Evolutionary conservation across 352 stramenopile genomes (phyloP).

Genomic region (Saprolegnia diclina): DNA sequence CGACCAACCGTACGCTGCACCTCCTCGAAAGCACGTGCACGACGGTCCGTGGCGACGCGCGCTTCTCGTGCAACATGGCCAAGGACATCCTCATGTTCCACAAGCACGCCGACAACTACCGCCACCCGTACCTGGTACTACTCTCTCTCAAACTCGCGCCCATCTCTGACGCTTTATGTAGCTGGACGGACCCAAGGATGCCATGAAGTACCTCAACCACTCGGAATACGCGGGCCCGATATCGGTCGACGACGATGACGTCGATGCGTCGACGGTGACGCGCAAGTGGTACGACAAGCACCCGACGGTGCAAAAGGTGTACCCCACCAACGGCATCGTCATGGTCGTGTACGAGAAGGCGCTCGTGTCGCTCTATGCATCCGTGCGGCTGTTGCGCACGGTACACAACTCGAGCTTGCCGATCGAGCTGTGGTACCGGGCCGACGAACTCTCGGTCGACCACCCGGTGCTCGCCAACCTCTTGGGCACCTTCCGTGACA

Average conservation of each 20-base stretch:
- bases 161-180: not conserved
- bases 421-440: slow-evolving; percentile 49
- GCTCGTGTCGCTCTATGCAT: slow-evolving; percentile 41
- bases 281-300: slow-evolving; percentile 11
- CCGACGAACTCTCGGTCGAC: slow-evolving; percentile 26
- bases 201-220: not conserved
- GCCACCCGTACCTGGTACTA: not conserved
- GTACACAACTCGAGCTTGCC: slow-evolving; percentile 35
- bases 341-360: slow-evolving; percentile 57
- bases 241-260: not conserved
- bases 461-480: slow-evolving; percentile 35
- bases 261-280: not conserved
- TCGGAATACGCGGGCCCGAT: not conserved
- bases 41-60: slow-evolving; percentile 31
- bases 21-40: slow-evolving; percentile 37
- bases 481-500: slow-evolving; percentile 27
- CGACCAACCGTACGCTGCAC: slow-evolving; percentile 34
- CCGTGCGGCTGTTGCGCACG: slow-evolving; percentile 34
- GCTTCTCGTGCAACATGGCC: slow-evolving; percentile 40
- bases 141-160: not conserved
- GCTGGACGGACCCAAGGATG: not conserved
- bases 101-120: not conserved
- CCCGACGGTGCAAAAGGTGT: not conserved
- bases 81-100: slow-evolving; percentile 32
- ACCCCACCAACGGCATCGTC: slow-evolving; percentile 35